Evolutionary conservation across 306 rosid genomes (phyloP).

Genomic region (Vigna unguiculata): DNA sequence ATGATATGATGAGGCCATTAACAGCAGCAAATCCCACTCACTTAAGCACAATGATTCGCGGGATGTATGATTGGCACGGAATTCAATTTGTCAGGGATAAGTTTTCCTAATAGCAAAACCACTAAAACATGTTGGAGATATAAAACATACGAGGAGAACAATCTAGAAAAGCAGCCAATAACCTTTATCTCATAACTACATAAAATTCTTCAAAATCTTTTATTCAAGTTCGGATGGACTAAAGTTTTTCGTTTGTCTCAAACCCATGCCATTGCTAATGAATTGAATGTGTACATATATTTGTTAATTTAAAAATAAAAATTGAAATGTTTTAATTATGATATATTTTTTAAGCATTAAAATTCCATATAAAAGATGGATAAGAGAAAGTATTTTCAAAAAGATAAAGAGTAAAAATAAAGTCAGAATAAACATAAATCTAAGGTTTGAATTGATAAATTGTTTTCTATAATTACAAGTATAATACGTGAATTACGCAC

Average conservation of each 20-base stretch:
- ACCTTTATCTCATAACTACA: conserved; percentile 2
- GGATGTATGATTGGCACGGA: conserved; percentile 29
- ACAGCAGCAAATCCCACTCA: conserved; percentile 29
- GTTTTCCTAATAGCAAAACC: conserved; percentile 27
- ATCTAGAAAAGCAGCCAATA: conserved; percentile 30
- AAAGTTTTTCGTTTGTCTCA: not conserved
- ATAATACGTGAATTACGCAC: too few species aligned
- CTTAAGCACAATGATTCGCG: conserved; percentile 16
- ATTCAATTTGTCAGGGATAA: conserved; percentile 16
- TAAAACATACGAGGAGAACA: conserved; percentile 21
- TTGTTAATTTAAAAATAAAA: not conserved
- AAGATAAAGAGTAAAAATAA: not conserved
- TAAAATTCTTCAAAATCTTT: not conserved
- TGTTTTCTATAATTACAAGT: too few species aligned
- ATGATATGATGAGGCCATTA: conserved; percentile 51
- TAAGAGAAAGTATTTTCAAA: not conserved
- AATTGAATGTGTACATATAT: not conserved
- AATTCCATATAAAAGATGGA: not conserved
- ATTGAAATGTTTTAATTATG: not conserved
- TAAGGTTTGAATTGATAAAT: too few species aligned
- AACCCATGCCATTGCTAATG: not conserved
- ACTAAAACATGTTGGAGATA: conserved; percentile 23
- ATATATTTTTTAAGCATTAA: not conserved
- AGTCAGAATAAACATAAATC: too few species aligned
- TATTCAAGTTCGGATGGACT: not conserved